Evolutionary conservation across 495 filamentous ascomycete genomes (phyloP), one percentile per base, ranked within the genome.

Genomic region (Hypoxylon trugodes): DNA sequence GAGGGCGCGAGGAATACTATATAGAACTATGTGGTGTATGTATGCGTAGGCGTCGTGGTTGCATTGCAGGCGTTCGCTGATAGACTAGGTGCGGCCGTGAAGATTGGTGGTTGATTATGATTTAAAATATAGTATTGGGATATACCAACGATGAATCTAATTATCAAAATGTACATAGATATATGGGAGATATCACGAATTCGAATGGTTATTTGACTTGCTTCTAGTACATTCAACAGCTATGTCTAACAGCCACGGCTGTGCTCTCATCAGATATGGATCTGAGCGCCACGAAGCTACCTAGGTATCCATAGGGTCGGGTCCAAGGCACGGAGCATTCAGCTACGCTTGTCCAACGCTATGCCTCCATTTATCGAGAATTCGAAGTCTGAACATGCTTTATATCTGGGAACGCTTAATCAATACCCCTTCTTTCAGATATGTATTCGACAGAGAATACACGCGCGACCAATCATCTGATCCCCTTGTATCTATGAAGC

Each of bases 21-120:
- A 50, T 55, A 40, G 49, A 65, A 40, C 21, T n/a, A n/a, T 48
- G 26, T 30, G 12, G 25, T 40, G 21, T 15, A 33, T 9, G 8
- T 25, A 51, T 16, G 41, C 49, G 32, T 32, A 15, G 55, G 62
- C 62, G 62, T 66, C 62, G 56, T 46, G 49, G 43, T 61, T 61
- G 63, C 63, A 66, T 66, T 57, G 51, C 51, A 57, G 56, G 62
- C 62, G 62, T 65, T 65, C 18, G 28, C 28, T 52, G n/a, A 36
- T 60, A 60, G 62, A 66, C 32, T 19, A 32, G 61, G 45, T 45
- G 60, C 22, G 26, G 35, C 32, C 26, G 40, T 51, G 42, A 42
- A 36, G 26, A 28, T 41, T 10, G 36, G 49, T 19, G 43, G 36
- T 12, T 24, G 16, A 16, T 25, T 51, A 19, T 16, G 15, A 21